Percentiles rank a stretch among this genome's conserved stretches.
phyloP scores from a whole-genome alignment of 257 asterid genomes.

The Nicotiana paniculata region DNA sequence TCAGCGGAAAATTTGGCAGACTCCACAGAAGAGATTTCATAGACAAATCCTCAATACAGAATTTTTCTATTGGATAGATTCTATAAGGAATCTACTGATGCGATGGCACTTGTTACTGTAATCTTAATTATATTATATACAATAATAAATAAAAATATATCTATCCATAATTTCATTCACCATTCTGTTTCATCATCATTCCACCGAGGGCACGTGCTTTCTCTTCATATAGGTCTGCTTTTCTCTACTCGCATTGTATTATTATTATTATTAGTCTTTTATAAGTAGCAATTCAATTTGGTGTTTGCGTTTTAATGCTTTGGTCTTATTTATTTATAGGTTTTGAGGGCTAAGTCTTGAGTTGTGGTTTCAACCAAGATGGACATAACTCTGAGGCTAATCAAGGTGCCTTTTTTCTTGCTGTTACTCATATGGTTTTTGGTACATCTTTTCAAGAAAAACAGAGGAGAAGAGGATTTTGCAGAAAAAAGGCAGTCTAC shows the following conservation, averaged over 20 bases:
- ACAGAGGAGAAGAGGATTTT: slow-evolving; percentile 13
- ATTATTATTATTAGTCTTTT: too few species aligned
- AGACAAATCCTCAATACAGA: background rate
- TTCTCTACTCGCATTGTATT: background rate
- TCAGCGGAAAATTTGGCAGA: slow-evolving; percentile 15
- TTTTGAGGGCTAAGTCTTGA: background rate
- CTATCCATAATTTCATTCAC: background rate
- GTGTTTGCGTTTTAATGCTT: background rate
- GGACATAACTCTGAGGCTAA: slow-evolving; percentile 39
- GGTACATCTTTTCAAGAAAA: slow-evolving; percentile 25
- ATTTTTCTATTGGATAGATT: background rate
- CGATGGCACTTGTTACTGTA: slow-evolving; percentile 10
- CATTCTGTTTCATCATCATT: slow-evolving; percentile 18
- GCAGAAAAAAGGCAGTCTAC: slow-evolving; percentile 14
- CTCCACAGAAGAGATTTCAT: slow-evolving; percentile 4
- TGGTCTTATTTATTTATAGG: slow-evolving; percentile 2
- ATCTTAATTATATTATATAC: background rate
- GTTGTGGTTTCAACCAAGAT: slow-evolving; percentile 14
- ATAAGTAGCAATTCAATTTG: background rate
- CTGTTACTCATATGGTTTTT: slow-evolving; percentile 42
- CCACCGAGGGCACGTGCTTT: slow-evolving; percentile 53
- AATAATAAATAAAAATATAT: background rate
- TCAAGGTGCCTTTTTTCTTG: slow-evolving; percentile 40
- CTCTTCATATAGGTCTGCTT: slow-evolving; percentile 15
- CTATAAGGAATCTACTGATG: slow-evolving; percentile 28